Evolutionary conservation across 1,139 yeast species (phyloP).

Genomic region (Scheffersomyces titani): DNA sequence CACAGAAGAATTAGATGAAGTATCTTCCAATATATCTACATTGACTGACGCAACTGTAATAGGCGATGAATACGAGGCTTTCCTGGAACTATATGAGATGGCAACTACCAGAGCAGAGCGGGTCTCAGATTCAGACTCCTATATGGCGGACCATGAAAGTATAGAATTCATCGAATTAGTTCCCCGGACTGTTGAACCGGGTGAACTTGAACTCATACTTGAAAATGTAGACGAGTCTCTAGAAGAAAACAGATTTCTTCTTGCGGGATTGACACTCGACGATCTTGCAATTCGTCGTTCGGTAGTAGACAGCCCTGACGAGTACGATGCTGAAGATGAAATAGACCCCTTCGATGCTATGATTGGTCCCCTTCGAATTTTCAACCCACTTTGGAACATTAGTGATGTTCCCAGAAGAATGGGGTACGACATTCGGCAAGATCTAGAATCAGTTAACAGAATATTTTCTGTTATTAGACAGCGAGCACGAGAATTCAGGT

Average conservation of each 20-base stretch:
- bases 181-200: neutral
- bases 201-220: neutral
- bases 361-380: neutral
- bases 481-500: neutral
- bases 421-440: neutral
- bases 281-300: neutral
- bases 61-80: neutral
- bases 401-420: neutral
- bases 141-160: neutral
- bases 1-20: neutral
- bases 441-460: neutral
- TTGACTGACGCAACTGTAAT: neutral
- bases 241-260: neutral
- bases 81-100: neutral
- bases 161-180: neutral
- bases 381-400: neutral
- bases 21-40: neutral
- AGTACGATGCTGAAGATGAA: neutral
- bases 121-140: neutral
- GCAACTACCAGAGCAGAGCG: neutral
- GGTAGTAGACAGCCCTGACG: neutral
- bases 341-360: neutral
- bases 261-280: neutral
- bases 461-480: neutral
- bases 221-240: neutral